phyloP scores from a whole-genome alignment of 2,329 filamentous ascomycete species.

The Aspergillus fructus region DNA sequence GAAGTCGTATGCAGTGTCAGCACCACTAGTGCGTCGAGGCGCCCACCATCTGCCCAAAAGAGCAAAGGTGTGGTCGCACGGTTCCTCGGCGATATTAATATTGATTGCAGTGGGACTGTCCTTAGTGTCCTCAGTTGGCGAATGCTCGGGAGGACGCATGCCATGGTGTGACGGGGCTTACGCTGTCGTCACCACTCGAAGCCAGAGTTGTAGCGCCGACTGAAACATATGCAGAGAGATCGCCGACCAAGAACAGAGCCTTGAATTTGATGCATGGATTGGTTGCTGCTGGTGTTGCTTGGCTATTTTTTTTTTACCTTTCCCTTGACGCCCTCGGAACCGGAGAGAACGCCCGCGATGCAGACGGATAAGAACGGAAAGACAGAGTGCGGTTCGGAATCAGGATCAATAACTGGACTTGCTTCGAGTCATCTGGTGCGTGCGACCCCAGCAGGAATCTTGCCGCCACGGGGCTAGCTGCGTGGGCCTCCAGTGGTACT shows the following conservation, averaged over 20 bases:
- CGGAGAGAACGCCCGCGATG: not conserved
- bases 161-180: constrained; percentile 2
- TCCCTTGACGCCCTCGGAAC: not conserved
- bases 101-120: constrained; percentile 3
- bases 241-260: not conserved
- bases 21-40: constrained; percentile 17
- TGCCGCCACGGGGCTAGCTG: not conserved
- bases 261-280: not conserved
- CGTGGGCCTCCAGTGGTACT: not conserved
- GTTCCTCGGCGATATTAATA: constrained; percentile 6
- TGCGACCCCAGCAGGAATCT: not conserved
- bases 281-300: not conserved
- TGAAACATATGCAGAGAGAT: constrained; percentile 7
- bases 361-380: not conserved
- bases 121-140: not conserved
- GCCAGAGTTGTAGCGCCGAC: not conserved
- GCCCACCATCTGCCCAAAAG: not conserved
- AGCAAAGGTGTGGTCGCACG: constrained; percentile 1
- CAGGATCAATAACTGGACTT: not conserved
- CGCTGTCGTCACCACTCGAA: not conserved
- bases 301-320: not conserved
- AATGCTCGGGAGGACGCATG: not conserved
- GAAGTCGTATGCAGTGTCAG: constrained; percentile 23
- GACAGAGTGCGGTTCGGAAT: not conserved
- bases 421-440: not conserved